A percentile compares a stretch with the other conserved stretches of the same genome.
Evolutionary conservation across 2,329 filamentous ascomycete species (phyloP).

Genomic region (Sordariomycetes sp.): DNA sequence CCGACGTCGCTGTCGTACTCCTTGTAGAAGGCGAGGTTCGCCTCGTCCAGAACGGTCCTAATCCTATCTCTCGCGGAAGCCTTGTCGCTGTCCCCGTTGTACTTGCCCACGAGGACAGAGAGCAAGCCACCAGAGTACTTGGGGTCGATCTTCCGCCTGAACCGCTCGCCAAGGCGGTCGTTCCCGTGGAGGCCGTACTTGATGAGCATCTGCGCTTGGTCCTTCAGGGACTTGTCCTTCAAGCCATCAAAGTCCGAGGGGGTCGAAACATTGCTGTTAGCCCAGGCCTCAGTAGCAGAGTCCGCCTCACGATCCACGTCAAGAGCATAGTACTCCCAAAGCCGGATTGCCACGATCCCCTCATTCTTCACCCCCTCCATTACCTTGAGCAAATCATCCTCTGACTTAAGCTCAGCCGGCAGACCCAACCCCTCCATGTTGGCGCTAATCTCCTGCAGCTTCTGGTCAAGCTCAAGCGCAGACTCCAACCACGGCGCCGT

Average conservation of each 20-base stretch:
- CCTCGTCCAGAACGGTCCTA: conserved; percentile 57
- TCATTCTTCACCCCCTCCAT: conserved; percentile 76
- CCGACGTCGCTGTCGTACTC: conserved; percentile 80
- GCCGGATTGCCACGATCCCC: conserved; percentile 60
- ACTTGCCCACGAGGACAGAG: conserved; percentile 27
- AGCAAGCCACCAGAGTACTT: conserved; percentile 53
- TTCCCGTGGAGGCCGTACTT: conserved; percentile 57
- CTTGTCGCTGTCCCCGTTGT: conserved; percentile 24
- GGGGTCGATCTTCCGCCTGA: conserved; percentile 59
- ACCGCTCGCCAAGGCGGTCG: conserved; percentile 69
- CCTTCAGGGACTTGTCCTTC: conserved; percentile 26
- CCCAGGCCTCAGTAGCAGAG: conserved; percentile 60
- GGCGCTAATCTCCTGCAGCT: conserved; percentile 62
- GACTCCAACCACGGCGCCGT: conserved; percentile 71
- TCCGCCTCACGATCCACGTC: conserved; percentile 63
- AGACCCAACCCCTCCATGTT: conserved; percentile 59
- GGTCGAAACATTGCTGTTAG: conserved; percentile 39
- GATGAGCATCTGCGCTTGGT: conserved; percentile 49
- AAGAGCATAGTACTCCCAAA: conserved; percentile 91
- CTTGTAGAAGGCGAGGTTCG: conserved; percentile 80
- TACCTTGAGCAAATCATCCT: conserved; percentile 62
- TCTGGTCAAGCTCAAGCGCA: conserved; percentile 47
- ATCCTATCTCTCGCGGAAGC: conserved; percentile 35
- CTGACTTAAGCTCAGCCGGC: conserved; percentile 57
- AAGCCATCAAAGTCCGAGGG: conserved; percentile 36